These are phyloP conservation scores for Cyberlindnera mrakii DNA, from an alignment of 805 yeast genomes.

Conservation along the genomic window DNA sequence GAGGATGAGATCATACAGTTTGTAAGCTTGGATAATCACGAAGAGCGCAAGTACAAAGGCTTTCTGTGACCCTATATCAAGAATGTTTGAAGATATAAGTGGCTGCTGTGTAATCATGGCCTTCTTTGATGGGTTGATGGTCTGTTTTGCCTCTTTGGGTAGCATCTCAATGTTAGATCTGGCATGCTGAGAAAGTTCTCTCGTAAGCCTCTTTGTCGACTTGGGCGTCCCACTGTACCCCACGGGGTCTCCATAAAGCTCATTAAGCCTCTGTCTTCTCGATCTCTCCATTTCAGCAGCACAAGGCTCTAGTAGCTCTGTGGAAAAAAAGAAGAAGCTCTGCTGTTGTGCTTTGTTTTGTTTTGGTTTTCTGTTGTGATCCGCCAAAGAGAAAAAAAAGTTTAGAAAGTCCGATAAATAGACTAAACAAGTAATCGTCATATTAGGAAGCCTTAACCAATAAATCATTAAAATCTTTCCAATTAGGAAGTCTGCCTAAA, in stretches of 20 bases:
- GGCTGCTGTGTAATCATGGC: conserved; percentile 17
- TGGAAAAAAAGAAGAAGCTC: neutral
- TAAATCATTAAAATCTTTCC: too few species aligned
- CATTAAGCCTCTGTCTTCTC: conserved; percentile 24
- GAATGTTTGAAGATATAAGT: conserved; percentile 55
- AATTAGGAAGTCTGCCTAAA: too few species aligned
- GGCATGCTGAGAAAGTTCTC: conserved; percentile 9
- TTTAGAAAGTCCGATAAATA: too few species aligned
- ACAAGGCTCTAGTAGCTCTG: too few species aligned
- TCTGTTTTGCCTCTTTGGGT: neutral
- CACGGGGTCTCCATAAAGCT: conserved; percentile 19
- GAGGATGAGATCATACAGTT: conserved; percentile 62
- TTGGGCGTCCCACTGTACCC: conserved; percentile 11
- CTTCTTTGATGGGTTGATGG: neutral
- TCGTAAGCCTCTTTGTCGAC: conserved; percentile 13
- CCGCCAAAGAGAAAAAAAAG: neutral
- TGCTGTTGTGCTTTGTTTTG: neutral
- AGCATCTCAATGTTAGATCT: neutral
- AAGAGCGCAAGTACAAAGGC: conserved; percentile 60
- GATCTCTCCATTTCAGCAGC: conserved; percentile 23
- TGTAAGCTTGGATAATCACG: conserved; percentile 77
- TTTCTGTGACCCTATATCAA: conserved; percentile 78
- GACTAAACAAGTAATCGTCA: too few species aligned
- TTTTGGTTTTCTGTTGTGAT: neutral
- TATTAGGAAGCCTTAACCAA: too few species aligned